Evolutionary conservation across 306 rosid genomes (phyloP), one percentile per base, ranked within the genome.

Genomic region (Lathyrus oleraceus): DNA sequence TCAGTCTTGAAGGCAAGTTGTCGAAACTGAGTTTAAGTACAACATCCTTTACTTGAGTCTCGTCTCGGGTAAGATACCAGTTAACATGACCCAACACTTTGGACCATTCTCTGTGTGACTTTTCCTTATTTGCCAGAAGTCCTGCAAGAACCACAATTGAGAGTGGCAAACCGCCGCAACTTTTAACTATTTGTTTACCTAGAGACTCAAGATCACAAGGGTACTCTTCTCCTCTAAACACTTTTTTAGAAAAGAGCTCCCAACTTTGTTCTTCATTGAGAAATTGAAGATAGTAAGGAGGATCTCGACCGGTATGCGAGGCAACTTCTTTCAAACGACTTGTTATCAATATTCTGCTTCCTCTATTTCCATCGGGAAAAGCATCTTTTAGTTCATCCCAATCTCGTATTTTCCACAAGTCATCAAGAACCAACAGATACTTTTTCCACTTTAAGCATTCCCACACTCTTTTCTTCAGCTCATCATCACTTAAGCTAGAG

Each of bases 11-110:
- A 0, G 78, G 81, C 2, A 81, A 13, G 32, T 76, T 4, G 15
- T 65, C 5, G 2, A 59, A 67, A 40, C 79, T 75, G 25, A 75
- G 69, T 38, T 75, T 67, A 27, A 75, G 79, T n/a, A 80, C 40
- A 8, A 75, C 20, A 16, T 75, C 14, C 66, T 76, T 53, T 5
- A n/a, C 83, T 52, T 74, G 57, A 8, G 74, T 67, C 59, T 62
- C 60, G 15, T 62, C 69, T 4, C 4, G 56, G 3, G 69, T 52
- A 6, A 76, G 84, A 60, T 51, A 70, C 71, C 56, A 66, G 1
- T 60, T 71, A 1, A 60, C 75, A 60, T 81, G 45, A 1, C 63
- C 75, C 10, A 43, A 36, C 6, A 49, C 47, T 58, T 48, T 70
- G 1, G 60, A 64, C 84, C 77, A 70, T 40, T 75, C 73, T 54